Percentiles rank a stretch among this genome's conserved stretches.
These are phyloP conservation scores for Sisymbrium altissimum DNA, from an alignment of 345 rosid species.

Conservation along the genomic window DNA sequence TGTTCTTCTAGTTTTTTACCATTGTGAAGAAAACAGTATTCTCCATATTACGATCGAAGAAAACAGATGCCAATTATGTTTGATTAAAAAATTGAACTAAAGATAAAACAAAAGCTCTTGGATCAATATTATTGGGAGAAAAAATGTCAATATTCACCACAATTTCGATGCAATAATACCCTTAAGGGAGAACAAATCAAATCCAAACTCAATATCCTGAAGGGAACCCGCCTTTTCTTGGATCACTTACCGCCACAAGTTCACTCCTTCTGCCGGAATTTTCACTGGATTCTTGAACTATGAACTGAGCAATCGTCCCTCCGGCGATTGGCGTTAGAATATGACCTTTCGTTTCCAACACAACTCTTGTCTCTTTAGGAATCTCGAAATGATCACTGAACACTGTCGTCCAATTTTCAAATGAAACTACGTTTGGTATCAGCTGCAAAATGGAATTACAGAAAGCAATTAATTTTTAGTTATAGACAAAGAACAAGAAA, in stretches of 20 bases:
- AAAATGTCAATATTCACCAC: neutral
- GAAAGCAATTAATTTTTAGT: neutral
- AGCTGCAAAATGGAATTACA: slow-evolving; percentile 29
- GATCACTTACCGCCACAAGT: slow-evolving; percentile 60
- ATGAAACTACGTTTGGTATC: slow-evolving; percentile 44
- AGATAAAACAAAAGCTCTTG: too few relatives aligned
- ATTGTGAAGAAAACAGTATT: too few relatives aligned
- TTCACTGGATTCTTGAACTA: slow-evolving; percentile 36
- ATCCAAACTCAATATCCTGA: slow-evolving; percentile 41
- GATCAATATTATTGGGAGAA: too few relatives aligned
- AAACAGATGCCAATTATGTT: too few relatives aligned
- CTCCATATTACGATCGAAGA: too few relatives aligned
- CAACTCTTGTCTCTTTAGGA: slow-evolving; percentile 33
- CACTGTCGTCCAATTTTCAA: slow-evolving; percentile 60
- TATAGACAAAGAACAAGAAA: neutral
- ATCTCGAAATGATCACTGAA: slow-evolving; percentile 46
- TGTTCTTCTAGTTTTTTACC: too few relatives aligned
- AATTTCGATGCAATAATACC: neutral
- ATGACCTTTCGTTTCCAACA: slow-evolving; percentile 48
- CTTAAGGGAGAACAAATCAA: neutral
- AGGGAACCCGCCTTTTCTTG: slow-evolving; percentile 65
- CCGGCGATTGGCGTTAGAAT: slow-evolving; percentile 38
- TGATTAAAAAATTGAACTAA: too few relatives aligned
- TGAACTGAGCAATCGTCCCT: slow-evolving; percentile 49
- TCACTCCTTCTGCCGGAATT: slow-evolving; percentile 12